phyloP scores from a whole-genome alignment of 2,329 filamentous ascomycete genomes.

The Alternaria novae-zelandiae region DNA sequence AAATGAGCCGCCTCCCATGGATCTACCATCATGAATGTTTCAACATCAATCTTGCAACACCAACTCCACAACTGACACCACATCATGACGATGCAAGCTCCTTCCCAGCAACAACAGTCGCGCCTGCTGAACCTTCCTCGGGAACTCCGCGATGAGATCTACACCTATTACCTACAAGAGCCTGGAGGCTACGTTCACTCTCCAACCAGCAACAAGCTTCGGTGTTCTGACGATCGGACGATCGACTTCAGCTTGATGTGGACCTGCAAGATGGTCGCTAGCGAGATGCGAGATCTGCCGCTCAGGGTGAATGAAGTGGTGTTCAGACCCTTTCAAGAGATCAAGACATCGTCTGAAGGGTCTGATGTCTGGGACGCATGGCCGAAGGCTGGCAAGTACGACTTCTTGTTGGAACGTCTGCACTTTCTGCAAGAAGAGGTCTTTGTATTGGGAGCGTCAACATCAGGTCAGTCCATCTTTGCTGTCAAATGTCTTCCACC shows the following conservation, averaged over 20 bases:
- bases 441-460: no score
- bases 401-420: not conserved
- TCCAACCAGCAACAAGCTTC: not conserved
- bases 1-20: no score
- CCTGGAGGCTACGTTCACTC: not conserved
- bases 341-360: fast-evolving
- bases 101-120: not conserved
- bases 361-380: fast-evolving
- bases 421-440: not conserved
- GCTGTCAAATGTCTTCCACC: no score
- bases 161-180: not conserved
- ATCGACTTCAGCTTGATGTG: not conserved
- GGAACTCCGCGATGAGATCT: not conserved
- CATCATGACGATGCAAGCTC: no score
- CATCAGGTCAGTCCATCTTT: no score
- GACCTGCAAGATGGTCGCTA: not conserved
- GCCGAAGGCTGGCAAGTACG: not conserved
- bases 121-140: not conserved
- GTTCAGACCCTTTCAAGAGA: not conserved
- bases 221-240: fast-evolving
- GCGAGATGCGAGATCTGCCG: not conserved
- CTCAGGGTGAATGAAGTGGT: not conserved
- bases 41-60: no score
- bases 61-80: no score
- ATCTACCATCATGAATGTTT: no score